Conservation (phyloP, 2,329 filamentous ascomycete species). For the Didymellaceae sp. region DNA sequence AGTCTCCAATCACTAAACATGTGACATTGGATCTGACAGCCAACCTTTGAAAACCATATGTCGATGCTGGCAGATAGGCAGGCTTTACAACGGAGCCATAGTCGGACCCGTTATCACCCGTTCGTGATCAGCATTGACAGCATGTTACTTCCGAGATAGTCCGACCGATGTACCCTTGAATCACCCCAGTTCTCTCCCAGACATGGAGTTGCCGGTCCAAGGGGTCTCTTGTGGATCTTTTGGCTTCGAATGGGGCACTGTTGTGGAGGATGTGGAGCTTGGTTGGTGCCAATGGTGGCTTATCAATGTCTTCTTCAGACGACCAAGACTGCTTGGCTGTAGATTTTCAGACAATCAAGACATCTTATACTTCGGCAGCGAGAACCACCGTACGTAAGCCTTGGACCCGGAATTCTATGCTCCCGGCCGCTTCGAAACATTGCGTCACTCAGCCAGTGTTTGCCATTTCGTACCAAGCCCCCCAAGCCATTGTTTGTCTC, state of each 20-base stretch:
- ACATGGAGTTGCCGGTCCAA: background rate
- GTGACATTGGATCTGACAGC: too few relatives aligned
- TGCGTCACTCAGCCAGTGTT: background rate
- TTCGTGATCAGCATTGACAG: too few relatives aligned
- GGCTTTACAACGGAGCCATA: background rate
- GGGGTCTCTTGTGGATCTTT: background rate
- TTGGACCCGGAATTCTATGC: background rate
- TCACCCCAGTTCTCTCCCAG: background rate
- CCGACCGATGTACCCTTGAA: background rate
- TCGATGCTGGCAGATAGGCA: too few relatives aligned
- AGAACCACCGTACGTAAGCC: background rate
- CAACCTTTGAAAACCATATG: too few relatives aligned
- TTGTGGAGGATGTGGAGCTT: background rate
- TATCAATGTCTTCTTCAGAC: background rate
- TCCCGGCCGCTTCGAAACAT: slow-evolving; percentile 14
- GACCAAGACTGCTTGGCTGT: slow-evolving; percentile 21
- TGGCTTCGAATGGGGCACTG: background rate
- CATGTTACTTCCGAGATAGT: too few relatives aligned
- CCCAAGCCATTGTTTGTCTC: background rate
- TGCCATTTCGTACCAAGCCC: background rate
- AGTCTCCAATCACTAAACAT: background rate
- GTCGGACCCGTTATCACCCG: too few relatives aligned
- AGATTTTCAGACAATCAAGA: slow-evolving; percentile 15
- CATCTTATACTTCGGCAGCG: slow-evolving; percentile 5
- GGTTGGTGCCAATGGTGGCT: background rate